Percentiles rank a stretch among this genome's conserved stretches.
Conservation (phyloP, 2,329 filamentous ascomycete species). For the Calcarisporium arbuscula region DNA sequence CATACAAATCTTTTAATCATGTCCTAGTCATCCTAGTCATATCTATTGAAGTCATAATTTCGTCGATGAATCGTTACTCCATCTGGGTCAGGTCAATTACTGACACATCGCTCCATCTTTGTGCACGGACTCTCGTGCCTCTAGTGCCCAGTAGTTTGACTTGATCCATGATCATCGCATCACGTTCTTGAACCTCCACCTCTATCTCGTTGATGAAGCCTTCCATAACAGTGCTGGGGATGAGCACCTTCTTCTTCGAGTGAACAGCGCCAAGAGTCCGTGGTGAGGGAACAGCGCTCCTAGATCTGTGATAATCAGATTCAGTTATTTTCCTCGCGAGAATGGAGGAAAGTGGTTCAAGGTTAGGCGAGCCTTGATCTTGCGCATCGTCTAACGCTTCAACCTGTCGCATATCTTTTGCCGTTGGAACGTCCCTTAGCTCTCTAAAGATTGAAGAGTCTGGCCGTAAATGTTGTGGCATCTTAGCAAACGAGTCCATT, state of each 20-base stretch:
- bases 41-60: too few relatives aligned
- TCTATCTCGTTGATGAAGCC: constrained; percentile 33
- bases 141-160: constrained; percentile 9
- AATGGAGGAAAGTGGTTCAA: neutral
- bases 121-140: constrained; percentile 12
- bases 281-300: neutral
- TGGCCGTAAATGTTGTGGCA: too few relatives aligned
- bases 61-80: constrained; percentile 12
- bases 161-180: constrained; percentile 16
- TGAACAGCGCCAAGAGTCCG: neutral
- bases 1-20: too few relatives aligned
- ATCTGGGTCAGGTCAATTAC: constrained; percentile 28
- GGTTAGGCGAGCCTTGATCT: constrained; percentile 2
- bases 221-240: constrained; percentile 27
- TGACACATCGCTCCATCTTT: constrained; percentile 25
- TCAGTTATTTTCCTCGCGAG: neutral
- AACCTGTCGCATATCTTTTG: constrained; percentile 6
- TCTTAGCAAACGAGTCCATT: constrained; percentile 21
- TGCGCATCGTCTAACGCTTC: constrained; percentile 5
- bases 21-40: too few relatives aligned
- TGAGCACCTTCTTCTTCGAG: constrained; percentile 31
- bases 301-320: neutral
- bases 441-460: too few relatives aligned
- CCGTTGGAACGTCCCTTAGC: too few relatives aligned
- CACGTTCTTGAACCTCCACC: constrained; percentile 18